Evolutionary conservation across 208 protist genomes (phyloP).

Genomic region (Acanthamoeba quina): DNA sequence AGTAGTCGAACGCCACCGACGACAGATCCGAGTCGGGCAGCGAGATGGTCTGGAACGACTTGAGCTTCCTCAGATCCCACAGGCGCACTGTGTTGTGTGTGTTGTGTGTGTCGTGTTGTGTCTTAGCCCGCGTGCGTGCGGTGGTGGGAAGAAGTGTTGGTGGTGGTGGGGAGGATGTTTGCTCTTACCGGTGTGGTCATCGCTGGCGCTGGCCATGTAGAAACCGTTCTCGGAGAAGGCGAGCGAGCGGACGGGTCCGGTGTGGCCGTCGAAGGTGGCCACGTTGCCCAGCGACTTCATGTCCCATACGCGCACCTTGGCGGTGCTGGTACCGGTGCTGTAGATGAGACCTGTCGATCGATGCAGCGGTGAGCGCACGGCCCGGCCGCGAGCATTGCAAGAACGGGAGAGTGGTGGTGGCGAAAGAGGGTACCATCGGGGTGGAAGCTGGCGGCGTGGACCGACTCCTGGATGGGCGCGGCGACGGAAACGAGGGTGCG

Average conservation of each 20-base stretch:
- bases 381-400: neutral
- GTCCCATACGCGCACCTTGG: constrained; percentile 94
- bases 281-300: constrained; percentile 91
- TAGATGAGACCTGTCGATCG: constrained; percentile 86
- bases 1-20: constrained; percentile 81
- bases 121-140: neutral
- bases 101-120: neutral
- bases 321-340: constrained; percentile 81
- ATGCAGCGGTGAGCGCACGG: constrained; percentile 89
- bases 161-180: neutral
- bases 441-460: constrained; percentile 45
- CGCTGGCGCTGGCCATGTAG: constrained; percentile 92
- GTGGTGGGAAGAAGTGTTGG: neutral
- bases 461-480: neutral
- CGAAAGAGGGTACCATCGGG: neutral
- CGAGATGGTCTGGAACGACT: constrained; percentile 84
- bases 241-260: constrained; percentile 84
- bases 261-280: constrained; percentile 88
- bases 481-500: neutral
- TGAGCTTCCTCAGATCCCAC: constrained; percentile 97
- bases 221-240: constrained; percentile 90
- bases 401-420: neutral
- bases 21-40: neutral
- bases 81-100: constrained; percentile 81
- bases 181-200: constrained; percentile 88